Conservation (phyloP, 1,139 yeast species). For the Pichia kudriavzevii region DNA sequence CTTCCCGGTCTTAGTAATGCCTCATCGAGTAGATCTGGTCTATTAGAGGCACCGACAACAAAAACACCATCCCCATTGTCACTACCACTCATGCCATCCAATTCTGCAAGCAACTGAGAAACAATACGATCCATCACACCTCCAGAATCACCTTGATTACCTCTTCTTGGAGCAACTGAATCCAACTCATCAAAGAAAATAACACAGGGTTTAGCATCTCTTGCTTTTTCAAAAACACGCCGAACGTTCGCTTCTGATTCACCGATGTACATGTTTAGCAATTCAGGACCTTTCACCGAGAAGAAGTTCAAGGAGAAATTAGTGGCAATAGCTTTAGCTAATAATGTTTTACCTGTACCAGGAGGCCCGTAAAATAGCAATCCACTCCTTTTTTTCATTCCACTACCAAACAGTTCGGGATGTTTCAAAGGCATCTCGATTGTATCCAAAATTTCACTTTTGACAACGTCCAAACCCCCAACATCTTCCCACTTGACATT, state of each 20-base stretch:
- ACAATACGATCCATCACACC: slow-evolving; percentile 99
- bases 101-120: slow-evolving; percentile 85
- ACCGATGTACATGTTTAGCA: slow-evolving; percentile 94
- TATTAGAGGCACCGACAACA: slow-evolving; percentile 94
- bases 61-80: slow-evolving; percentile 74
- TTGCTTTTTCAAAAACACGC: slow-evolving; percentile 83
- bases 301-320: slow-evolving; percentile 89
- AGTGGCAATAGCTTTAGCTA: slow-evolving; percentile 95
- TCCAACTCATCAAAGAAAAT: slow-evolving; percentile 95
- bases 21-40: slow-evolving; percentile 92
- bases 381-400: slow-evolving; percentile 90
- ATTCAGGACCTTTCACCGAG: slow-evolving; percentile 93
- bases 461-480: slow-evolving; percentile 83
- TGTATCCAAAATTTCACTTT: slow-evolving; percentile 88
- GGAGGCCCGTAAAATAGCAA: slow-evolving; percentile 96
- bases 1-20: slow-evolving; percentile 93
- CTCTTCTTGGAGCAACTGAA: slow-evolving; percentile 96
- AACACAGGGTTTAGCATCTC: slow-evolving; percentile 96
- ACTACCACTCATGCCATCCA: slow-evolving; percentile 89
- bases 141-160: slow-evolving; percentile 96
- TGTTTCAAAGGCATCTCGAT: slow-evolving; percentile 92
- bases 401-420: slow-evolving; percentile 81
- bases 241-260: slow-evolving; percentile 97
- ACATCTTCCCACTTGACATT: slow-evolving; percentile 93
- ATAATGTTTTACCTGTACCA: slow-evolving; percentile 91